phyloP scores from a whole-genome alignment of 2,329 filamentous ascomycete genomes.

The Fusarium chlamydosporum region DNA sequence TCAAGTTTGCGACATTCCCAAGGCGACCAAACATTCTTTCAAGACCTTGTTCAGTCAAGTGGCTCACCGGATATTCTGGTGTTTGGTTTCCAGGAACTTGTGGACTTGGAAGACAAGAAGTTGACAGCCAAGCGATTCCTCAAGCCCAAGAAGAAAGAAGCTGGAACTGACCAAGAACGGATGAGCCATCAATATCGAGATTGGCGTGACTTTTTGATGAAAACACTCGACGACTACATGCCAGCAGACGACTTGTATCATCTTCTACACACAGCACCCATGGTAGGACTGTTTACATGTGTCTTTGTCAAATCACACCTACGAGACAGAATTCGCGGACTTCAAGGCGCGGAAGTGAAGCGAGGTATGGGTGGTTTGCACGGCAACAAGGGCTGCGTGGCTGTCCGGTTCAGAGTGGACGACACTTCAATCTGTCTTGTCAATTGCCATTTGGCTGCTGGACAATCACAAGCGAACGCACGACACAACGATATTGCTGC shows the following conservation, averaged over 20 bases:
- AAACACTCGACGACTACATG: slow-evolving; percentile 86
- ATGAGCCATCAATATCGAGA: slow-evolving; percentile 98
- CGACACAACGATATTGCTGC: slow-evolving; percentile 93
- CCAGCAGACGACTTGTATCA: slow-evolving; percentile 83
- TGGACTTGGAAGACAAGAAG: slow-evolving; percentile 97
- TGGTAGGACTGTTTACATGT: slow-evolving; percentile 96
- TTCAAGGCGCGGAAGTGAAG: slow-evolving; percentile 88
- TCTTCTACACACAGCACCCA: slow-evolving; percentile 84
- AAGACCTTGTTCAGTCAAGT: slow-evolving; percentile 81
- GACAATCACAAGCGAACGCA: slow-evolving; percentile 89
- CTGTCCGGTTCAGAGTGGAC: slow-evolving; percentile 92
- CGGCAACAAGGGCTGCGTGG: slow-evolving; percentile 95
- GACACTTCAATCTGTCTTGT: slow-evolving; percentile 96
- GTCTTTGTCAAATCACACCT: slow-evolving; percentile 90
- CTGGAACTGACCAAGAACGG: slow-evolving; percentile 83
- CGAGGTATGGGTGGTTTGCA: slow-evolving; percentile 95
- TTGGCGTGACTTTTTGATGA: slow-evolving; percentile 91
- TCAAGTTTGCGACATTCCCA: slow-evolving; percentile 79
- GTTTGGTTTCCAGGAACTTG: slow-evolving; percentile 98
- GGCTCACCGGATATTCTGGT: slow-evolving; percentile 89
- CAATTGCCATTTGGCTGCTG: slow-evolving; percentile 96
- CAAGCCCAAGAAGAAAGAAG: slow-evolving; percentile 89
- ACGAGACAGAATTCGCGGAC: slow-evolving; percentile 79
- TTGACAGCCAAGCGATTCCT: slow-evolving; percentile 96
- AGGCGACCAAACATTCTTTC: slow-evolving; percentile 82